Base-by-base conservation (phyloP, 331 rosid genomes). In the Cucumis variabilis region DNA sequence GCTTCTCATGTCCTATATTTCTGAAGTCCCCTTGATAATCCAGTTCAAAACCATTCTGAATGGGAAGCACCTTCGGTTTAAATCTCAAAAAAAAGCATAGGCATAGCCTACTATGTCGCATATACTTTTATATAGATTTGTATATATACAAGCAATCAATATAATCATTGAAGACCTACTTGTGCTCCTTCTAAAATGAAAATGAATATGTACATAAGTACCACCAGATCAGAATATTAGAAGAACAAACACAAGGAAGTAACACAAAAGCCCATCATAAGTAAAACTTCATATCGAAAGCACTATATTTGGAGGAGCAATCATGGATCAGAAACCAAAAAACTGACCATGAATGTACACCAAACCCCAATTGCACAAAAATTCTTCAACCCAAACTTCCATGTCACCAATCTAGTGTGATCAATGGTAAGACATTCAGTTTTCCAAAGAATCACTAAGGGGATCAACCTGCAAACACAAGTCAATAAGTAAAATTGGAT, bases 1-100 rank as follows among this genome's bases (percentile, higher is more conserved):
- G 91, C 97, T 91, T 94, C 99, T 94, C 99, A 98, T 98, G 92
- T 92, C 98, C 92, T 85, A 93, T 85, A 89, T 15, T 88, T 79
- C 86, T 85, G 83, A 90, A 63, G 90, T 70, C 79, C 73, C 85
- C 84, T 86, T 68, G 28, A 55, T 83, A 82, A 86, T 88, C 76
- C 79, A 81, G 74, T 90, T 69, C 23, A 13, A 73, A 88, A 30
- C 53, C 86, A 83, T 88, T 69, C 94, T 90, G 89, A 82, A 86
- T 66, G 67, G 86, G 73, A 58, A 89, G 89, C 80, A 78, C 84
- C 83, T 85, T 89, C 80, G 90, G 89, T 87, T 91, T 90, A 80
- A 92, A 91, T 89, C 89, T 90, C 88, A 90, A 89, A 87, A 87
- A 90, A 85, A 89, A 88, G 88, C 51, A 80, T 85, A 91, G 89